Base-by-base conservation (phyloP, 2,329 filamentous ascomycete species). In the Penicillium hordei region DNA sequence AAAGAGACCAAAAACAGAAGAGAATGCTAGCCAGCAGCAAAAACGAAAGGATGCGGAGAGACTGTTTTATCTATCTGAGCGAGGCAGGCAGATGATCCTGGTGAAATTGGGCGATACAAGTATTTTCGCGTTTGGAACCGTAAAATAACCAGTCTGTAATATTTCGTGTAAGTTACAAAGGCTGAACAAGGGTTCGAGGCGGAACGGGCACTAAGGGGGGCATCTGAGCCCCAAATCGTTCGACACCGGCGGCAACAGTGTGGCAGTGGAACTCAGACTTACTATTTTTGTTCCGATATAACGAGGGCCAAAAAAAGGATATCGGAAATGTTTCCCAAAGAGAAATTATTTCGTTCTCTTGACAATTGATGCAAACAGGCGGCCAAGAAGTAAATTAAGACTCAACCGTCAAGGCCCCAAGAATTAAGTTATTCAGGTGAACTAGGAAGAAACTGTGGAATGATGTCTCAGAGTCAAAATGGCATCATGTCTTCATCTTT, bases 11-110 rank as follows among this genome's bases (percentile, higher is more conserved):
- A 27, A 21, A 10, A 48, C 7, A 48, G 21, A 48, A 33, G 46
- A n/a, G 10, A 38, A 19, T 38, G 33, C 46, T 48, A 27, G 34
- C 46, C 33, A 48, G 46, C 33, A 48, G 46, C 46, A 27, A 33
- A 33, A 48, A 21, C 12, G 12, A 23, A 19, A 48, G 46, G 46
- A 48, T 23, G 46, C 46, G 46, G 46, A 48, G 46, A 48, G 21
- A 34, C 13, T 38, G 15, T 48, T 48, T 48, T 48, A 48, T 48
- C 44, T 46, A 33, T 34, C 31, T 38, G 33, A 48, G 46, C 46
- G 34, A n/a, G n/a, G n/a, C n/a, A 46, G 44, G 44, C 17, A 48
- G 46, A 48, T 48, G 46, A 48, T 34, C 29, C 31, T 34, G n/a
- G 38, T 13, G 21, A 9, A 19, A 25, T 34, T 13, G 44, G 45